These are phyloP conservation scores for Penicillium sp. DNA, from an alignment of 2,329 filamentous ascomycete genomes.

Conservation along the genomic window DNA sequence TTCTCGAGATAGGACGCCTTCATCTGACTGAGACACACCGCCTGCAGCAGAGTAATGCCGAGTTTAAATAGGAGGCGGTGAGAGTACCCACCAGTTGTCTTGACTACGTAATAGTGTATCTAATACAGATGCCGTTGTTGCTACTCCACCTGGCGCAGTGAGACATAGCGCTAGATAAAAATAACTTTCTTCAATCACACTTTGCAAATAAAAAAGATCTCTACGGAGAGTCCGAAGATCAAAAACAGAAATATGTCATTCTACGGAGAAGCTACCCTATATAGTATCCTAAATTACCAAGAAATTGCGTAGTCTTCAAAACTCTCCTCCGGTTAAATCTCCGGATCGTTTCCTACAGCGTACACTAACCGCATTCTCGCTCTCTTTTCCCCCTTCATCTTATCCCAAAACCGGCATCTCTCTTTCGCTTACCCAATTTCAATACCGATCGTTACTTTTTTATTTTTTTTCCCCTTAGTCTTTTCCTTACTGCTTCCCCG, in stretches of 20 bases:
- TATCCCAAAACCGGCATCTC: not conserved
- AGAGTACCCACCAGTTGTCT: not conserved
- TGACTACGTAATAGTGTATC: not conserved
- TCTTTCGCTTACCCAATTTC: slow-evolving; percentile 14
- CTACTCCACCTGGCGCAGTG: not conserved
- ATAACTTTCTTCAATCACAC: not conserved
- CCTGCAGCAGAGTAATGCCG: not conserved
- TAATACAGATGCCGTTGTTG: not conserved
- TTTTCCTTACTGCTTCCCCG: not conserved
- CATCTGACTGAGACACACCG: not conserved
- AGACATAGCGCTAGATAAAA: slow-evolving; percentile 3
- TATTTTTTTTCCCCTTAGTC: slow-evolving; percentile 4
- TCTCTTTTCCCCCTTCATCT: slow-evolving; percentile 10
- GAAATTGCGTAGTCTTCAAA: not conserved
- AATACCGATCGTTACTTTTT: slow-evolving; percentile 11
- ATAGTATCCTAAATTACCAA: slow-evolving; percentile 2
- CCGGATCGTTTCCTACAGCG: slow-evolving; percentile 9
- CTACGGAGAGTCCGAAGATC: not conserved
- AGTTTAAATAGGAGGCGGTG: not conserved
- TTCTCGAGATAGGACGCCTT: not conserved
- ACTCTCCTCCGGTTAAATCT: slow-evolving; percentile 16
- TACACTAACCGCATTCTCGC: slow-evolving; percentile 13
- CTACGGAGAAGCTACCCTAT: slow-evolving; percentile 6
- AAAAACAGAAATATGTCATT: not conserved
- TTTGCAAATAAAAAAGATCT: not conserved